These are phyloP conservation scores for Candida loeiensis DNA, from an alignment of 805 yeast genomes.

Conservation along the genomic window DNA sequence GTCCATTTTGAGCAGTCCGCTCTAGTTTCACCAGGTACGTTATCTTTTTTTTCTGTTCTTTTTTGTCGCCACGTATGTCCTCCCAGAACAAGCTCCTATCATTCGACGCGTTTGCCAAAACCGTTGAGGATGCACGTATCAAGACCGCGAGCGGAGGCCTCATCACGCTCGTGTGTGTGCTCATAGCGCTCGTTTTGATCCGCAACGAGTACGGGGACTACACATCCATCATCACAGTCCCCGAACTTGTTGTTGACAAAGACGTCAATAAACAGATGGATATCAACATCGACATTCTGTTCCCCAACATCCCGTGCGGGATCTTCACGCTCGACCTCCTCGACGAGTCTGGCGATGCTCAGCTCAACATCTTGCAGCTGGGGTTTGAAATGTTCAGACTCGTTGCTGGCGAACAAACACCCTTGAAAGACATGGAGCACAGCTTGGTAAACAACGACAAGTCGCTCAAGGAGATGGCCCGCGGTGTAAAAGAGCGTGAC, in stretches of 20 bases:
- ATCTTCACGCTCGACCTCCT: conserved; percentile 76
- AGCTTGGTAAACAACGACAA: conserved; percentile 16
- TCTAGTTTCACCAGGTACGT: no score
- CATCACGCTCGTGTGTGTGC: conserved; percentile 68
- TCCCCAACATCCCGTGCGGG: conserved; percentile 86
- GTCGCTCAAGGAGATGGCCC: conserved; percentile 28
- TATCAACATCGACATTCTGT: conserved; percentile 75
- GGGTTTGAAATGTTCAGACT: conserved; percentile 68
- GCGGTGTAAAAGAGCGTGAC: conserved; percentile 28
- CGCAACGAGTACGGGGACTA: conserved; percentile 76
- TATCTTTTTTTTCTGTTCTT: not conserved
- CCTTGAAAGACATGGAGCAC: conserved; percentile 9
- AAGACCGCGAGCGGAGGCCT: conserved; percentile 88
- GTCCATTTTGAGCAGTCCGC: no score
- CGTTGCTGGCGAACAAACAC: conserved; percentile 36
- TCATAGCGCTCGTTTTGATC: conserved; percentile 59
- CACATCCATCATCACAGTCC: conserved; percentile 61
- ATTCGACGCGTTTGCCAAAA: conserved; percentile 88
- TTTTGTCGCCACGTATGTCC: conserved; percentile 12
- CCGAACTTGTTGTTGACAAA: conserved; percentile 86
- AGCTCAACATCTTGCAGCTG: conserved; percentile 63
- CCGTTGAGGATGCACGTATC: conserved; percentile 89
- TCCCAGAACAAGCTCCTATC: conserved; percentile 46
- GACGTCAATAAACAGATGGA: conserved; percentile 72
- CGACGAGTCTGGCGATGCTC: conserved; percentile 85